Conservation (phyloP, 768 basidiomycete species). For the Mrakia gelida region DNA sequence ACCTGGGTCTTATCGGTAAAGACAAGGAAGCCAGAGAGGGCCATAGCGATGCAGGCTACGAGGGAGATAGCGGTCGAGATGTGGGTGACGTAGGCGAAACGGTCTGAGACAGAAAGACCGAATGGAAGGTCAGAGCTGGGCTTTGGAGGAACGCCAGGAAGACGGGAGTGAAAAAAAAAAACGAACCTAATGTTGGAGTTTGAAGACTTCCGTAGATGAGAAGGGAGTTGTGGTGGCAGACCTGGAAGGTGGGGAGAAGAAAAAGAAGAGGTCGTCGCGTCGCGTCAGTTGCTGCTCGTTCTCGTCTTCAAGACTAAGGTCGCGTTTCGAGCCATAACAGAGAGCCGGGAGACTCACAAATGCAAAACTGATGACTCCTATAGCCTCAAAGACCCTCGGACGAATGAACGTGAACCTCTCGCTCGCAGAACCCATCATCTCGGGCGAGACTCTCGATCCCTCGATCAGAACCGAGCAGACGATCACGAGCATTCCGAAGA, state of each 20-base stretch:
- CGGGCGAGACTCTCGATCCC: constrained; percentile 47
- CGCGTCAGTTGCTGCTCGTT: neutral
- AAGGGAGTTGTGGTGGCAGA: constrained; percentile 92
- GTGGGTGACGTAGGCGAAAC: constrained; percentile 84
- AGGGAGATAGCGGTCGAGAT: constrained; percentile 80
- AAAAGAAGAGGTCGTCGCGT: neutral
- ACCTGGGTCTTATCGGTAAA: constrained; percentile 36
- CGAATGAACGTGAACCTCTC: constrained; percentile 70
- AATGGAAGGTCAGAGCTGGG: neutral
- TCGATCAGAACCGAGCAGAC: constrained; percentile 49
- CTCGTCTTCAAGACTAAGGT: neutral
- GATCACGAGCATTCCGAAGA: constrained; percentile 74
- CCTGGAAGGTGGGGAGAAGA: neutral
- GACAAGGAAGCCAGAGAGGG: constrained; percentile 67
- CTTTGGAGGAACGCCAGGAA: neutral
- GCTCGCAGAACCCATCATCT: constrained; percentile 70
- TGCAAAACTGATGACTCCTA: constrained; percentile 72
- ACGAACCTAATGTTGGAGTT: constrained; percentile 72
- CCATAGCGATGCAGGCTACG: constrained; percentile 76
- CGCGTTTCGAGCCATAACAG: neutral
- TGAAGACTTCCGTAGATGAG: constrained; percentile 90
- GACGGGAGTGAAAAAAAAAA: neutral
- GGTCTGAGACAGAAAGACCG: constrained; percentile 31
- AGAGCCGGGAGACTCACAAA: constrained; percentile 36
- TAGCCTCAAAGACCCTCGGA: constrained; percentile 84